Conservation (phyloP, 352 stramenopile species). For the Aphanomyces invadans region DNA sequence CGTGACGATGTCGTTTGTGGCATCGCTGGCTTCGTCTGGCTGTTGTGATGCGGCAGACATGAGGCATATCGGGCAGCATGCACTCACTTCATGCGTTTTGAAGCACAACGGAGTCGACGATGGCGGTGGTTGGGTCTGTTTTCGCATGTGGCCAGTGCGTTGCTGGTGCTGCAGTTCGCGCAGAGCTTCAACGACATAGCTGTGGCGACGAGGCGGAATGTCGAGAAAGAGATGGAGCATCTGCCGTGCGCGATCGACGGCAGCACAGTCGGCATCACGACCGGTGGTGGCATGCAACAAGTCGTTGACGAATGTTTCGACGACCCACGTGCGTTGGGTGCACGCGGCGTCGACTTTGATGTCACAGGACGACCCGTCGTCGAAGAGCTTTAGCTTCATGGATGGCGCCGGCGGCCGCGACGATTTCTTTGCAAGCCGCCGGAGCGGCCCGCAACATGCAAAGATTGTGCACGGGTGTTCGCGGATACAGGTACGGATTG, state of each 20-base stretch:
- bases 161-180: neutral
- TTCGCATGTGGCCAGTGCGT: neutral
- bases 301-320: slow-evolving; percentile 64
- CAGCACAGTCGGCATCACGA: slow-evolving; percentile 50
- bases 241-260: slow-evolving; percentile 45
- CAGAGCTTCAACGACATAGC: neutral
- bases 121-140: no score
- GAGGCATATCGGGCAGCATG: neutral
- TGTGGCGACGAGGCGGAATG: neutral
- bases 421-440: slow-evolving; percentile 42
- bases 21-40: no score
- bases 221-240: slow-evolving; percentile 6
- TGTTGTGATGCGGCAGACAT: no score
- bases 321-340: slow-evolving; percentile 19
- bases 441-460: slow-evolving; percentile 52
- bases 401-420: slow-evolving; percentile 33
- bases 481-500: slow-evolving; percentile 30
- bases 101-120: slow-evolving; percentile 7
- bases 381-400: slow-evolving; percentile 1
- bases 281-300: slow-evolving; percentile 33
- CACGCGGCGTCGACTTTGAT: neutral
- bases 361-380: neutral
- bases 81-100: no score
- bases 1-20: slow-evolving; percentile 17
- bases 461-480: slow-evolving; percentile 33